Evolutionary conservation across 441 rosid genomes (phyloP).

Genomic region (Jatropha podagrica): DNA sequence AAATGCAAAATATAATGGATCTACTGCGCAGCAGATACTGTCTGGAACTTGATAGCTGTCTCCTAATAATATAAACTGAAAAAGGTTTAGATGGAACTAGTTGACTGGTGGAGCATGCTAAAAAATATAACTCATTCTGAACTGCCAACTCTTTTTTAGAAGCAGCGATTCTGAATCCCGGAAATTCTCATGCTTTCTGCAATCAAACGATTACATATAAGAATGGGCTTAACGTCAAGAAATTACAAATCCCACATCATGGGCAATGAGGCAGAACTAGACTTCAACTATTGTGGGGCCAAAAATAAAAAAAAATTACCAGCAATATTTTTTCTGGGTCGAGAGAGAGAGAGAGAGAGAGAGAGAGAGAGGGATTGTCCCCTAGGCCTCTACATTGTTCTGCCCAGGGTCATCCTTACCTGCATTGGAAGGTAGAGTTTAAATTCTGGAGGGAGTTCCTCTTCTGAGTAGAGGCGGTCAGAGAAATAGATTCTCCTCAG

Average conservation of each 20-base stretch:
- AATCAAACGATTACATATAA: slow-evolving; percentile 3
- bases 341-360: too few species aligned
- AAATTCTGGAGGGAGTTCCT: slow-evolving; percentile 96
- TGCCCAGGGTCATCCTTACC: slow-evolving; percentile 34
- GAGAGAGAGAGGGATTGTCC: too few species aligned
- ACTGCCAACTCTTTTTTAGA: neutral
- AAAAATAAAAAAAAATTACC: too few species aligned
- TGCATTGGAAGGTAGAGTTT: slow-evolving; percentile 91
- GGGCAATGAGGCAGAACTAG: too few species aligned
- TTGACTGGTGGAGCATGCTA: neutral
- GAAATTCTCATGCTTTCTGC: slow-evolving; percentile 41
- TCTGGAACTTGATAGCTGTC: neutral
- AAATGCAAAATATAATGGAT: neutral
- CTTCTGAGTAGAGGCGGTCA: slow-evolving; percentile 88
- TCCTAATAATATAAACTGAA: neutral
- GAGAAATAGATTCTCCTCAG: slow-evolving; percentile 90
- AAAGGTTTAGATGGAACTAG: neutral
- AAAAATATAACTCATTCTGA: neutral
- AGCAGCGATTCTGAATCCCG: neutral
- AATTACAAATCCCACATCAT: neutral
- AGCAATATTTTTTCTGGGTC: too few species aligned
- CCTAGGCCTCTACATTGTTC: neutral
- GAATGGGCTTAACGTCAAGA: neutral
- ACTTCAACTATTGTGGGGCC: too few species aligned
- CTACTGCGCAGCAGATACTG: neutral